A percentile compares a stretch with the other conserved stretches of the same genome.
phyloP scores from a whole-genome alignment of 2,329 filamentous ascomycete species.

The Parastagonospora nodorum region DNA sequence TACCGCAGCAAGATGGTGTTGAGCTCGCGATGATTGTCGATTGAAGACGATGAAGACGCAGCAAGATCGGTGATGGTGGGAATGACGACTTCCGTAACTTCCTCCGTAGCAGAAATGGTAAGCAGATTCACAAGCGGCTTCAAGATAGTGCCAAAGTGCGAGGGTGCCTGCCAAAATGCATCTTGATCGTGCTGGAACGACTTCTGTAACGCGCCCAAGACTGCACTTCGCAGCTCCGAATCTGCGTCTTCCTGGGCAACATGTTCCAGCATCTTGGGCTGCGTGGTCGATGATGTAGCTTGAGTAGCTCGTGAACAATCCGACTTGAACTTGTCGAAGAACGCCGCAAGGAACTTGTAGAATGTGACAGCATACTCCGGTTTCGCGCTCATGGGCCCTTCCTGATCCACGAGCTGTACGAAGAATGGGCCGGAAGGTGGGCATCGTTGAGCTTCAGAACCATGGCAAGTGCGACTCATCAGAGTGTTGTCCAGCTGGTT shows the following conservation, averaged over 20 bases:
- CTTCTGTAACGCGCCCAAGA: slow-evolving; percentile 72
- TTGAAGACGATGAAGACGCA: slow-evolving; percentile 75
- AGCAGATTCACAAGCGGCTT: slow-evolving; percentile 70
- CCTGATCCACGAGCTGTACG: slow-evolving; percentile 82
- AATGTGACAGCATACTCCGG: slow-evolving; percentile 69
- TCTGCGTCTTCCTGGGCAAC: slow-evolving; percentile 47
- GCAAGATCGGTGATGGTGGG: slow-evolving; percentile 81
- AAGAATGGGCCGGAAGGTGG: slow-evolving; percentile 91
- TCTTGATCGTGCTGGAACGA: slow-evolving; percentile 90
- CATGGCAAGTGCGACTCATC: slow-evolving; percentile 83
- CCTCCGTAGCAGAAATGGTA: slow-evolving; percentile 20
- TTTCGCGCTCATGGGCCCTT: slow-evolving; percentile 20
- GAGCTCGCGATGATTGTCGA: slow-evolving; percentile 88
- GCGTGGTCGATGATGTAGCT: slow-evolving; percentile 81
- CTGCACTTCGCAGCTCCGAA: slow-evolving; percentile 68
- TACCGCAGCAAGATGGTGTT: slow-evolving; percentile 79
- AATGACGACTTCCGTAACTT: slow-evolving; percentile 61
- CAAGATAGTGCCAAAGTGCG: slow-evolving; percentile 78
- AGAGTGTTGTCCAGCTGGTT: slow-evolving; percentile 64
- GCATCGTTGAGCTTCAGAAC: slow-evolving; percentile 96
- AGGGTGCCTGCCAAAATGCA: slow-evolving; percentile 92
- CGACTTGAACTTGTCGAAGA: slow-evolving; percentile 87
- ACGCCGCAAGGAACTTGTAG: slow-evolving; percentile 77
- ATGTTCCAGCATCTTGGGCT: slow-evolving; percentile 63
- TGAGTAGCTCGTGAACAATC: slow-evolving; percentile 92